Evolutionary conservation across 2,329 filamentous ascomycete species (phyloP), one percentile per base, ranked within the genome.

Genomic region (Colletotrichum viniferum): DNA sequence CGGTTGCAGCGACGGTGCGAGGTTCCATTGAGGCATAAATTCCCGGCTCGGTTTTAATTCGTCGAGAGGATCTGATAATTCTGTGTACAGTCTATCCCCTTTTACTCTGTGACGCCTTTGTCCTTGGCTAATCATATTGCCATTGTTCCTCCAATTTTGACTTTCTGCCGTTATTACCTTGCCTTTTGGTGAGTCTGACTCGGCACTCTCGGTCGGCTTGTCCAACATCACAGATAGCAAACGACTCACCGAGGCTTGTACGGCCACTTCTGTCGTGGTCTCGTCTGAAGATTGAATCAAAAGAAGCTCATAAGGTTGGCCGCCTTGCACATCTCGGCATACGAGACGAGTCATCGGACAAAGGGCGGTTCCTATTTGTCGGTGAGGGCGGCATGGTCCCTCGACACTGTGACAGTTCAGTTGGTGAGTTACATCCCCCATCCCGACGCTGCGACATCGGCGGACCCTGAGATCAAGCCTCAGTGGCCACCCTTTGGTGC

Each of bases 301-400:
- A 58, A 52, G 43, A 52, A 52, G 43, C 43, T 52, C 43, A 34
- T 34, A 61, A 32, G 58, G 13, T 61, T 32, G 55, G 26, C 24
- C 26, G 26, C 26, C 48, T 30, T 67, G 28, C 38, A n/a, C 26
- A 24, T 24, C 52, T 63, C 62, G 69, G 62, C 38, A 56, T 72
- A 72, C 73, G 55, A 72, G 69, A 48, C 58, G 30, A 63, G 73
- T 74, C 69, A 74, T 74, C 62, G 69, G 73, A 58, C 73, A 72
- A 67, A 58, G 43, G 34, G 18, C 28, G 12, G 13, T n/a, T 64
- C 43, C 26, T 32, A 68, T 68, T 75, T 68, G 73, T 65, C n/a
- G 34, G 70, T 28, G 68, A 36, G 3, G 30, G 58, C 30, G 38
- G 14, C 24, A 69, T 68, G 58, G 58, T 32, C 18, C 16, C 56